Percentiles rank a stretch among this genome's conserved stretches.
These are phyloP conservation scores for Pythium grandisporangium DNA, from an alignment of 352 stramenopile genomes.

Conservation along the genomic window DNA sequence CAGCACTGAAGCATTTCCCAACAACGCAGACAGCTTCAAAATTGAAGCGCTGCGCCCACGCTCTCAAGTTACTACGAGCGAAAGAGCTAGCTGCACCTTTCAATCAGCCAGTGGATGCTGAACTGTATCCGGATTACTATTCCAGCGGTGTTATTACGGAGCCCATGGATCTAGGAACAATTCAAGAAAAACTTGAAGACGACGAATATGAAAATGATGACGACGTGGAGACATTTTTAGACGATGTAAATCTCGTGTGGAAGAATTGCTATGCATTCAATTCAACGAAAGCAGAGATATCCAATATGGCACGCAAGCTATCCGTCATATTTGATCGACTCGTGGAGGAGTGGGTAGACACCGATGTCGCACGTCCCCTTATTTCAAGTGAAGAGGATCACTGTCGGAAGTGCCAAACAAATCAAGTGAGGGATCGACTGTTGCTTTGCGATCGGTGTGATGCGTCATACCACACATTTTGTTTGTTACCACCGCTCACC, in stretches of 20 bases:
- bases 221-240: slow-evolving; percentile 70
- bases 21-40: slow-evolving; percentile 46
- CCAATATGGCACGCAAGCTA: slow-evolving; percentile 60
- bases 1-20: slow-evolving; percentile 42
- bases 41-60: slow-evolving; percentile 58
- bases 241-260: slow-evolving; percentile 76
- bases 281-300: slow-evolving; percentile 75
- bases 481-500: slow-evolving; percentile 41
- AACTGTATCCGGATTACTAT: slow-evolving; percentile 82
- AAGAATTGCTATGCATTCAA: slow-evolving; percentile 86
- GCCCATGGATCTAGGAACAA: slow-evolving; percentile 76
- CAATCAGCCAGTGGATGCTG: slow-evolving; percentile 75
- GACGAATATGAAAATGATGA: slow-evolving; percentile 81
- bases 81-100: slow-evolving; percentile 77
- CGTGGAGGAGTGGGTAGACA: slow-evolving; percentile 77
- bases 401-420: slow-evolving; percentile 66
- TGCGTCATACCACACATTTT: slow-evolving; percentile 80
- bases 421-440: slow-evolving; percentile 52
- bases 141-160: slow-evolving; percentile 57
- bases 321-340: slow-evolving; percentile 69
- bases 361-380: slow-evolving; percentile 31
- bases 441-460: slow-evolving; percentile 78
- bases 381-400: slow-evolving; percentile 69
- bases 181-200: slow-evolving; percentile 76
- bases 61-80: slow-evolving; percentile 61